A percentile compares a stretch with the other conserved stretches of the same genome.
phyloP scores from a whole-genome alignment of 2,329 filamentous ascomycete species.

The Cordyceps cicadae region DNA sequence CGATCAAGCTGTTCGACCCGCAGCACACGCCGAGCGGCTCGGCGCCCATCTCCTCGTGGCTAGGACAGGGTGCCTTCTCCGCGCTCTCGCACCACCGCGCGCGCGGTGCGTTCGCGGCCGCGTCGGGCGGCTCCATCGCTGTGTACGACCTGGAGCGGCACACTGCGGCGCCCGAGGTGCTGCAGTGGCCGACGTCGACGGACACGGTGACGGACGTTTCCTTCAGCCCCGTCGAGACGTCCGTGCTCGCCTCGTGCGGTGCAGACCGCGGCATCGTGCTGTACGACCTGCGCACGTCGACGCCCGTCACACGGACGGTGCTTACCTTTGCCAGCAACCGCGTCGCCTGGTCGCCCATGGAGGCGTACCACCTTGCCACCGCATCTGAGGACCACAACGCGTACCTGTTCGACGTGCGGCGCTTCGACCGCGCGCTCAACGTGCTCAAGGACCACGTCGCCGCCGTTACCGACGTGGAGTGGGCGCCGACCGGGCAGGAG shows the following conservation, averaged over 20 bases:
- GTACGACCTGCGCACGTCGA: conserved; percentile 84
- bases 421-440: conserved; percentile 79
- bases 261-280: conserved; percentile 81
- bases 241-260: conserved; percentile 75
- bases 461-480: conserved; percentile 95
- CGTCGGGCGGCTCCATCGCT: conserved; percentile 62
- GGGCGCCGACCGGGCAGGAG: conserved; percentile 88
- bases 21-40: conserved; percentile 63
- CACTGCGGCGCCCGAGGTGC: conserved; percentile 70
- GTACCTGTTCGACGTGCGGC: conserved; percentile 84
- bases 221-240: conserved; percentile 93
- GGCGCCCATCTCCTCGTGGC: conserved; percentile 73
- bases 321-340: conserved; percentile 77
- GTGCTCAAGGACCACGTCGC: conserved; percentile 81
- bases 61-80: conserved; percentile 76
- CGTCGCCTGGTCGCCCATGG: conserved; percentile 91
- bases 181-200: conserved; percentile 78
- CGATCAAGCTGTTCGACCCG: conserved; percentile 86
- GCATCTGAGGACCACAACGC: conserved; percentile 93
- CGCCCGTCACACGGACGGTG: conserved; percentile 71
- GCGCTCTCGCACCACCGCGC: conserved; percentile 75
- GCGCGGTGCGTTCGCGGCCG: conserved; percentile 69
- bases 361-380: conserved; percentile 88
- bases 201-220: conserved; percentile 84
- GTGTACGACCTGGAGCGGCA: conserved; percentile 83